Percentiles rank a stretch among this genome's conserved stretches.
phyloP scores from a whole-genome alignment of 2,329 filamentous ascomycete genomes.

The Fusarium oxysporum region DNA sequence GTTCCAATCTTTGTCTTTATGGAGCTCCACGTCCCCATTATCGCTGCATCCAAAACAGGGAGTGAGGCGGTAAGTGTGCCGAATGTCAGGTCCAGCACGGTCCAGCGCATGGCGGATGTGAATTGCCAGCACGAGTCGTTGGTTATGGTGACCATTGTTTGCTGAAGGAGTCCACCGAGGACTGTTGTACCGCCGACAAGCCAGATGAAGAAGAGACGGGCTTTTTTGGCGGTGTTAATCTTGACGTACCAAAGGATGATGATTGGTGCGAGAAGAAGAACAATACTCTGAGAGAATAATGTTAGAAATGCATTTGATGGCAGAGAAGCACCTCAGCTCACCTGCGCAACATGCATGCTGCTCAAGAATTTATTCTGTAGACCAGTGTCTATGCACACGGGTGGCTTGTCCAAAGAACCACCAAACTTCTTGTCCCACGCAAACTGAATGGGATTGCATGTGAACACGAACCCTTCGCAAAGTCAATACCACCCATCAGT shows the following conservation, averaged over 20 bases:
- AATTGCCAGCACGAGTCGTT: constrained; percentile 30
- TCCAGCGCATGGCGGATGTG: constrained; percentile 25
- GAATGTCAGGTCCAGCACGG: constrained; percentile 19
- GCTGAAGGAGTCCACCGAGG: constrained; percentile 10
- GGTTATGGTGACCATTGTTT: constrained; percentile 23
- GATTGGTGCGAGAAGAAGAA: constrained; percentile 16
- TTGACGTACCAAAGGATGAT: constrained; percentile 25
- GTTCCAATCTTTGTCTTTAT: constrained; percentile 25
- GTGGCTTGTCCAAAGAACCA: constrained; percentile 12
- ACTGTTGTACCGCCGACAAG: constrained; percentile 25
- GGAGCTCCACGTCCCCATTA: constrained; percentile 26
- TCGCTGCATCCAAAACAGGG: constrained; percentile 21
- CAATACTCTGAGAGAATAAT: neutral
- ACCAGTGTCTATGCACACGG: constrained; percentile 1
- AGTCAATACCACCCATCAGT: neutral
- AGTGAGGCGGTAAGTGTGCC: constrained; percentile 23
- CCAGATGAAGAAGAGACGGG: constrained; percentile 27
- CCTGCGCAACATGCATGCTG: constrained; percentile 34
- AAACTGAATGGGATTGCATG: constrained; percentile 4
- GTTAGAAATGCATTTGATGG: neutral
- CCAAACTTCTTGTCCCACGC: constrained; percentile 22
- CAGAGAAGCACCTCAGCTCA: neutral
- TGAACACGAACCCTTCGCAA: constrained; percentile 2
- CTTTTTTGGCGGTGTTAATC: constrained; percentile 24
- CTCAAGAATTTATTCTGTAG: constrained; percentile 26